These are phyloP conservation scores for Umbelopsis sp. DNA, from an alignment of 192 early-diverging fungal genomes.

Conservation along the genomic window DNA sequence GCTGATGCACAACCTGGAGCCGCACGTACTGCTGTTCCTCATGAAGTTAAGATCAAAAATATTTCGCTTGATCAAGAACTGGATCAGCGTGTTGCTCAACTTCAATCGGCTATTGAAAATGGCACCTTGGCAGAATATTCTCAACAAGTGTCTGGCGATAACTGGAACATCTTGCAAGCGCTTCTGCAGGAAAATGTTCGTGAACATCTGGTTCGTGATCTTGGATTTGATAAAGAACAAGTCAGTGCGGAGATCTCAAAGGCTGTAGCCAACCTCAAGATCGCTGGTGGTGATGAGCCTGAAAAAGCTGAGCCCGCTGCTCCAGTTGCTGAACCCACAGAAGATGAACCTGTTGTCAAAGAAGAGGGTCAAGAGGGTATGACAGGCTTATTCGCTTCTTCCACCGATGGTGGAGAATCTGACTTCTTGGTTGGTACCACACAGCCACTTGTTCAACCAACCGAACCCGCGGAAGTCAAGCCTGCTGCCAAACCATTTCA, in stretches of 20 bases:
- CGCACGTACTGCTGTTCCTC: slow-evolving; percentile 57
- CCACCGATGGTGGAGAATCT: slow-evolving; percentile 21
- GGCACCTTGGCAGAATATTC: slow-evolving; percentile 15
- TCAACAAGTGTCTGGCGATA: slow-evolving; percentile 33
- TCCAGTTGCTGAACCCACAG: slow-evolving; percentile 21
- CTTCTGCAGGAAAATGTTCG: slow-evolving; percentile 81
- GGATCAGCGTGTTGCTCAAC: slow-evolving; percentile 65
- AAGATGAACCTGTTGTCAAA: slow-evolving; percentile 29
- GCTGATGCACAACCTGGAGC: slow-evolving; percentile 34
- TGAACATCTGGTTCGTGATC: slow-evolving; percentile 80
- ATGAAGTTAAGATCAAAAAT: slow-evolving; percentile 55
- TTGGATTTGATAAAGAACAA: slow-evolving; percentile 84
- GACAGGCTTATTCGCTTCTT: slow-evolving; percentile 50
- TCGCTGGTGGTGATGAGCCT: slow-evolving; percentile 15
- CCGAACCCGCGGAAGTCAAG: neutral
- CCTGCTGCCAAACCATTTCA: slow-evolving; percentile 42
- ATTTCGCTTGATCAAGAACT: slow-evolving; percentile 79
- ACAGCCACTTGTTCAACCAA: neutral
- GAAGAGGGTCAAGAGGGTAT: slow-evolving; percentile 46
- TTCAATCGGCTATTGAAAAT: slow-evolving; percentile 68
- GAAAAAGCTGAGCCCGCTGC: slow-evolving; percentile 26
- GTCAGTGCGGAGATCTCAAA: slow-evolving; percentile 52
- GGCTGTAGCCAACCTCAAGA: slow-evolving; percentile 21
- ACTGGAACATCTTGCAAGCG: slow-evolving; percentile 84
- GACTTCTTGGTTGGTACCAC: slow-evolving; percentile 3